These are phyloP conservation scores for Talaromyces thailandensis DNA, from an alignment of 495 filamentous ascomycete genomes.

Conservation along the genomic window DNA sequence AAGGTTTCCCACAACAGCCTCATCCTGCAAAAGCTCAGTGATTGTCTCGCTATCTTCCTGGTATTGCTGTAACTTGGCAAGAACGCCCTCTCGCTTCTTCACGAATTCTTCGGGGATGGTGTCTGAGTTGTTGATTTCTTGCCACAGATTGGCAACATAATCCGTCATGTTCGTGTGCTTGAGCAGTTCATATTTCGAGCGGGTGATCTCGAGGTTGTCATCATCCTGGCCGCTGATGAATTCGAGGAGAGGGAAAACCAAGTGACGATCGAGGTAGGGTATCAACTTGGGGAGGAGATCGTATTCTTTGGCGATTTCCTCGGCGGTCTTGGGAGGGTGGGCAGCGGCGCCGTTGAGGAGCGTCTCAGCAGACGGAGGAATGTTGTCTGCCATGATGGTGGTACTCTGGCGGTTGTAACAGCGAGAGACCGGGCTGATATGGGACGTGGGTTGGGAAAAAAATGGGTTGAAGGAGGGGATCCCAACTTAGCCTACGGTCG, in stretches of 20 bases:
- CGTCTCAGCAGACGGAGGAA: conserved; percentile 41
- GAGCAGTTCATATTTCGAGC: conserved; percentile 82
- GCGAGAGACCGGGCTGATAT: conserved; percentile 9
- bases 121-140: conserved; percentile 72
- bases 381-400: conserved; percentile 58
- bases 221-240: conserved; percentile 56
- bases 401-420: conserved; percentile 8
- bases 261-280: conserved; percentile 87
- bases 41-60: conserved; percentile 82
- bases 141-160: conserved; percentile 83
- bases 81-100: conserved; percentile 80
- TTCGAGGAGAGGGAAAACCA: conserved; percentile 90
- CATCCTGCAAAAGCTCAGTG: conserved; percentile 69
- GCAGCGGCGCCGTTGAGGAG: conserved; percentile 45
- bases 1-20: conserved; percentile 79
- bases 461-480: conserved; percentile 6
- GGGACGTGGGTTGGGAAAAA: conserved; percentile 5
- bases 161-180: conserved; percentile 98
- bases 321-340: conserved; percentile 35
- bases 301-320: conserved; percentile 55
- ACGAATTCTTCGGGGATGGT: conserved; percentile 75
- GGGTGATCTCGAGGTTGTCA: conserved; percentile 58
- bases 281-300: conserved; percentile 85
- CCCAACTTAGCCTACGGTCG: conserved; percentile 7
- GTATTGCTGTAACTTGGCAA: conserved; percentile 67